Base-by-base conservation (phyloP, 495 filamentous ascomycete genomes). In the Schizothecium vesticola region DNA sequence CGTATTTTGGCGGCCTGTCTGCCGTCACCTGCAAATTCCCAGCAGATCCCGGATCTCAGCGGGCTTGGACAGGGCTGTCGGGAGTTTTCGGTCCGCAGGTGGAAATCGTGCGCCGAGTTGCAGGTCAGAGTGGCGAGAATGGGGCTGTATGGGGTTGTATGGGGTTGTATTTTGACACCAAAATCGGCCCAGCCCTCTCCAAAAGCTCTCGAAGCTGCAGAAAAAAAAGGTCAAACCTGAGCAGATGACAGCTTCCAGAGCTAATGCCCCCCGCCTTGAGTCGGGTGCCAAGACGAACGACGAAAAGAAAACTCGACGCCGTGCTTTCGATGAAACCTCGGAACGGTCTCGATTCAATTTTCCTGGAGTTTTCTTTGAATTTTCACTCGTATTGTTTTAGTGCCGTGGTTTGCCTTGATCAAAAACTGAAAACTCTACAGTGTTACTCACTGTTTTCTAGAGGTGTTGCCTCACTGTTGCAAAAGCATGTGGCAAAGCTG, bases 61-160 rank as follows among this genome's bases (percentile, higher is more conserved):
- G 55, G 36, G 33, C 59, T 29, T 8, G 28, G 9, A n/a, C 43
- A 23, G 19, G 24, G 29, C 26, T 16, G 24, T 69, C 68, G 68
- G 68, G 59, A 60, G 25, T 55, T 70, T 31, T 66, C 64, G 64
- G 64, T 61, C 29, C 23, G 10, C 13, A 61, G 28, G 33, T 62
- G 55, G 66, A 55, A 63, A 59, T 59, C 26, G 24, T 33, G 36
- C 16, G 21, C 51, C 28, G 21, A 19, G 69, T 64, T 29, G 60
- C 43, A 29, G 51, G 31, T 24, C 58, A 57, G 24, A 58, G 55
- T 63, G 66, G 36, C 55, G 36, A 69, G 51, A 2, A 56, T 51
- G 61, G 21, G 16, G 31, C 19, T 51, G 19, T 51, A 19, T n/a
- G 43, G 43, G 58, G 58, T 59, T 59, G 58, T 59, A 59, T 25